Percentiles rank a stretch among this genome's conserved stretches.
These are phyloP conservation scores for Cercospora brassicicola DNA, from an alignment of 2,329 filamentous ascomycete species.

Conservation along the genomic window DNA sequence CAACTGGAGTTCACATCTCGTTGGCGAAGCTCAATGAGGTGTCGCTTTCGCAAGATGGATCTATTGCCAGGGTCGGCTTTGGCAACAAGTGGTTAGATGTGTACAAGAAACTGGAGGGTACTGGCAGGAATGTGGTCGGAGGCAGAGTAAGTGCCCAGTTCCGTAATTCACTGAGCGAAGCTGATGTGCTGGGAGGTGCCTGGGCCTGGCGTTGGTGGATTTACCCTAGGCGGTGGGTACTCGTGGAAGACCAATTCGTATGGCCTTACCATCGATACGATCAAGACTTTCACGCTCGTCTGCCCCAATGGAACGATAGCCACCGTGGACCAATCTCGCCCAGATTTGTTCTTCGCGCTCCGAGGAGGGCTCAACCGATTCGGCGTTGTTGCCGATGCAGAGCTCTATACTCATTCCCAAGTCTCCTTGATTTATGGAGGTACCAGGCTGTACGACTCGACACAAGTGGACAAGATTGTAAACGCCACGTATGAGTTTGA, in stretches of 20 bases:
- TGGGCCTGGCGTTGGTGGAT: constrained; percentile 18
- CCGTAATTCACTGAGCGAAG: neutral
- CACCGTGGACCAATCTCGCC: constrained; percentile 1
- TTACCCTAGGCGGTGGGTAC: constrained; percentile 16
- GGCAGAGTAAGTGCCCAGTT: neutral
- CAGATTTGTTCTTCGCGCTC: constrained; percentile 17
- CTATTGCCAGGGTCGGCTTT: constrained; percentile 9
- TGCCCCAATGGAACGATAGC: constrained; percentile 15
- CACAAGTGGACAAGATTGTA: neutral
- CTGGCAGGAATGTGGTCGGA: constrained; percentile 15
- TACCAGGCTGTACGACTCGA: constrained; percentile 3
- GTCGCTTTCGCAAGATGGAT: constrained; percentile 2
- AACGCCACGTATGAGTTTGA: constrained; percentile 12
- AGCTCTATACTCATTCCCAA: constrained; percentile 4
- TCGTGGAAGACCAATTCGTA: constrained; percentile 18
- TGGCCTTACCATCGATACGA: constrained; percentile 14
- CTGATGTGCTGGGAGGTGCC: constrained; percentile 7
- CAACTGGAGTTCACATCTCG: constrained; percentile 16
- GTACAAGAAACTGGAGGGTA: constrained; percentile 17
- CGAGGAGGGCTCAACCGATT: constrained; percentile 16
- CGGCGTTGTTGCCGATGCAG: constrained; percentile 12
- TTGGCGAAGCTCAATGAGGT: constrained; percentile 15
- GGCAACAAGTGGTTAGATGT: constrained; percentile 16
- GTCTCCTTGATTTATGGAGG: constrained; percentile 14
- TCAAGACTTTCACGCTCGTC: constrained; percentile 9